Percentiles rank a stretch among this genome's conserved stretches.
Conservation (phyloP, 129 eudicot species). For the Daucus carota region DNA sequence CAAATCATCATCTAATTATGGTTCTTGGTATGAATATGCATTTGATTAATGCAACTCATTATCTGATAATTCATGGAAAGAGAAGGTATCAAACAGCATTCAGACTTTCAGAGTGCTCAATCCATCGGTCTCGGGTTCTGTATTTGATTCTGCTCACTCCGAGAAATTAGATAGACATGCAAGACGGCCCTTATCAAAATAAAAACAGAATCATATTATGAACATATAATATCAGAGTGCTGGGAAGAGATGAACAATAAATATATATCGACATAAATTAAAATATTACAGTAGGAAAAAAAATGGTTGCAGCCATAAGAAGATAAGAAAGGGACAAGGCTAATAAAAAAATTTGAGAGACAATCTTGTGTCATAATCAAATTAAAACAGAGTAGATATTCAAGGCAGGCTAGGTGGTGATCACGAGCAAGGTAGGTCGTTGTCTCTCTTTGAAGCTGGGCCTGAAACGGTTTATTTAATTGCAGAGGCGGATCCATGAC, state of each 20-base stretch:
- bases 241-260: not conserved
- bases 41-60: not conserved
- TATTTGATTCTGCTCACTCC: too few relatives aligned
- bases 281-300: not conserved
- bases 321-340: slow-evolving; percentile 10
- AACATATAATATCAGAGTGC: too few relatives aligned
- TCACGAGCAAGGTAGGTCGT: slow-evolving; percentile 11
- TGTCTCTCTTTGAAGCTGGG: not conserved
- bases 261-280: not conserved
- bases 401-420: not conserved
- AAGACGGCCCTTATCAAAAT: too few relatives aligned
- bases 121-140: too few relatives aligned
- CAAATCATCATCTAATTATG: not conserved
- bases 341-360: not conserved
- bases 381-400: not conserved
- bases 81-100: not conserved
- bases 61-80: not conserved
- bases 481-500: not conserved
- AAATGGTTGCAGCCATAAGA: not conserved
- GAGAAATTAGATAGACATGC: too few relatives aligned
- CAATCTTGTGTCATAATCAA: slow-evolving; percentile 9
- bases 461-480: not conserved
- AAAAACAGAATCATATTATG: too few relatives aligned
- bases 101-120: too few relatives aligned
- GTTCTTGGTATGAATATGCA: too few relatives aligned